A percentile compares a stretch with the other conserved stretches of the same genome.
Evolutionary conservation across 352 stramenopile species (phyloP).

Genomic region (Phytophthora quininea): DNA sequence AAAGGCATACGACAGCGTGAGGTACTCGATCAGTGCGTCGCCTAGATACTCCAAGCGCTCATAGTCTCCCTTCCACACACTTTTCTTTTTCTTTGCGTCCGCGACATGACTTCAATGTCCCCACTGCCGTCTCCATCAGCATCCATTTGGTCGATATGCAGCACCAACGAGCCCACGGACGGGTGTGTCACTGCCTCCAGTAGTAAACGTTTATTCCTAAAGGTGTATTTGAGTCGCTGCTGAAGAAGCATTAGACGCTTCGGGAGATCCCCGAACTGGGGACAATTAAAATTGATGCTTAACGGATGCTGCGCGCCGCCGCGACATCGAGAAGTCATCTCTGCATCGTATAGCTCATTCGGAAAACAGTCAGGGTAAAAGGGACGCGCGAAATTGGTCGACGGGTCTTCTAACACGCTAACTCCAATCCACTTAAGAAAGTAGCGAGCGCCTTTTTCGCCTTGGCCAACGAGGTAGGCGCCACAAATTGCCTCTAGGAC

Average conservation of each 20-base stretch:
- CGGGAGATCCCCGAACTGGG: conserved; percentile 63
- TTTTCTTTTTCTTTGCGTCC: conserved; percentile 46
- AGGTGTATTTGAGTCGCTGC: conserved; percentile 83
- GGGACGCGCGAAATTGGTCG: conserved; percentile 42
- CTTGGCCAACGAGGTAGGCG: conserved; percentile 74
- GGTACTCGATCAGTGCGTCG: conserved; percentile 89
- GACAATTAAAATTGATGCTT: conserved; percentile 60
- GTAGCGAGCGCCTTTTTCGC: conserved; percentile 73
- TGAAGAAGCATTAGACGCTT: conserved; percentile 66
- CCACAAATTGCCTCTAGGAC: conserved; percentile 85
- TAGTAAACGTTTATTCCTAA: conserved; percentile 76
- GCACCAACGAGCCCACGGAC: conserved; percentile 66
- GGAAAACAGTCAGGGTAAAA: conserved; percentile 80
- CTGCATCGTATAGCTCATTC: conserved; percentile 57
- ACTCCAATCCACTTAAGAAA: conserved; percentile 84
- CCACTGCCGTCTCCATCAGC: conserved; percentile 8
- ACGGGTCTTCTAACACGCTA: conserved; percentile 49
- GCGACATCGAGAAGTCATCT: conserved; percentile 20
- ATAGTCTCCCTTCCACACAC: conserved; percentile 82
- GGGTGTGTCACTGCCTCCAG: conserved; percentile 83
- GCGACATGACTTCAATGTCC: conserved; percentile 30
- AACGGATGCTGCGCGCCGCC: conserved; percentile 27
- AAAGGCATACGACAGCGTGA: conserved; percentile 87
- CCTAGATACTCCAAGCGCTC: conserved; percentile 90
- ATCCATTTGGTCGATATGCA: conserved; percentile 51